Base-by-base conservation (phyloP, 2,329 filamentous ascomycete genomes). In the Catunica adiposa region DNA sequence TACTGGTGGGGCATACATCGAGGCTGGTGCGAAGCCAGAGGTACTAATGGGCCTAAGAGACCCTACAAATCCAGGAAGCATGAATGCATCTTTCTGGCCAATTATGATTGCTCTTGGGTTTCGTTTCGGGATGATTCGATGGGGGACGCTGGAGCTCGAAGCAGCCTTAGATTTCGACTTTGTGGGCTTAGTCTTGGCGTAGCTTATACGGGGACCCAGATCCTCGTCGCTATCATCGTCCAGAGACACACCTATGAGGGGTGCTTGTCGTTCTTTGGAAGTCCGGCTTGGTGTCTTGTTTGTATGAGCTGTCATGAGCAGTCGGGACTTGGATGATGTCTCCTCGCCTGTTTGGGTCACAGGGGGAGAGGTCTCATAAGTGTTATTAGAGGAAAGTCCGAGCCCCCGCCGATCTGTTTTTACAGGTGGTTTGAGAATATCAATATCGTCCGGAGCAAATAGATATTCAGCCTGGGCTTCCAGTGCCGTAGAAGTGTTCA, bases 361-460 rank as follows among this genome's bases (percentile, higher is more conserved):
- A 42, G 5, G 14, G 17, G 38, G n/a, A 20, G 17, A 15, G 23
- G 2, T 15, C 22, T 48, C 8, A 9, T 5, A 11, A 22, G 44
- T 6, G 22, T 11, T 26, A 3, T 34, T 52, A 31, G 42, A 34
- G 14, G 29, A 11, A 34, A 25, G 11, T n/a, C 86, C 86, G 1
- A 92, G 66, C 0, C 86, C 86, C 64, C 82, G 84, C 42, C 76
- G 75, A 62, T 88, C 80, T 9, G 73, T 75, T 66, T 89, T 89
- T 54, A 72, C 76, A 2, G 73, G 65, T 57, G 80, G 1, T 69
- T 70, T 59, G 88, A 82, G 75, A 89, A 82, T 1, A 71, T 68
- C 2, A 17, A 83, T 77, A 63, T 96, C 85, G 47, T 88, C 82
- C 0, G 92, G 92, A 1, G 90, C 89, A 68, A 97, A 97, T 0